Evolutionary conservation across 306 rosid genomes (phyloP).

Genomic region (Dryas drummondii): DNA sequence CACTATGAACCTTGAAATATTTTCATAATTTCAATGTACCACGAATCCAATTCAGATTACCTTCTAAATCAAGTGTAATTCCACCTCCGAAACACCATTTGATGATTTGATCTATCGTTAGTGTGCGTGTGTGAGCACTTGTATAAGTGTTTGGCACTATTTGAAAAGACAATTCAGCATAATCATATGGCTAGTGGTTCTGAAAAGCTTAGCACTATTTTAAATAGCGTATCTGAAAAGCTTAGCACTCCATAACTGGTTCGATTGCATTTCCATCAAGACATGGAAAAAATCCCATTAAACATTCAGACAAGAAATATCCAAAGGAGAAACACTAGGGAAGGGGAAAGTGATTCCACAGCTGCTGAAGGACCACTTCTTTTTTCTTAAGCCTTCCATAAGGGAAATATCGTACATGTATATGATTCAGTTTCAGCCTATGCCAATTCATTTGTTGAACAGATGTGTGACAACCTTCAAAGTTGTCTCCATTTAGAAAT

Average conservation of each 20-base stretch:
- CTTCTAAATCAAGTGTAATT: neutral
- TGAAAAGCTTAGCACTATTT: neutral
- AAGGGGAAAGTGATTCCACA: neutral
- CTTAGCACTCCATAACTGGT: neutral
- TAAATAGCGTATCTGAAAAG: neutral
- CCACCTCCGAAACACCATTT: neutral
- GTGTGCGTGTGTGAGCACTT: no score
- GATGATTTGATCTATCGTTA: neutral
- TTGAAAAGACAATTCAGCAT: no score
- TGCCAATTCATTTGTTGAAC: conserved; percentile 1
- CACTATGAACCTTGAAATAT: no score
- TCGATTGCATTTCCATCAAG: neutral
- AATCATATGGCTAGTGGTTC: neutral
- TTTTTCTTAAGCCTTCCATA: neutral
- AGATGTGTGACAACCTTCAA: neutral
- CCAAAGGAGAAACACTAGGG: neutral
- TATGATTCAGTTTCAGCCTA: neutral
- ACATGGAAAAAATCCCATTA: neutral
- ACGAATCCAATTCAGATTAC: no score
- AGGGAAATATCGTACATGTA: conserved; percentile 5
- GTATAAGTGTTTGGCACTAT: no score
- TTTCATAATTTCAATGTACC: no score
- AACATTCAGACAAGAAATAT: neutral
- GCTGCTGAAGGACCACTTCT: neutral
- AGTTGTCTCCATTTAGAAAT: conserved; percentile 49